Evolutionary conservation across 768 basidiomycete species (phyloP).

Genomic region (Lentinus tigrinus): DNA sequence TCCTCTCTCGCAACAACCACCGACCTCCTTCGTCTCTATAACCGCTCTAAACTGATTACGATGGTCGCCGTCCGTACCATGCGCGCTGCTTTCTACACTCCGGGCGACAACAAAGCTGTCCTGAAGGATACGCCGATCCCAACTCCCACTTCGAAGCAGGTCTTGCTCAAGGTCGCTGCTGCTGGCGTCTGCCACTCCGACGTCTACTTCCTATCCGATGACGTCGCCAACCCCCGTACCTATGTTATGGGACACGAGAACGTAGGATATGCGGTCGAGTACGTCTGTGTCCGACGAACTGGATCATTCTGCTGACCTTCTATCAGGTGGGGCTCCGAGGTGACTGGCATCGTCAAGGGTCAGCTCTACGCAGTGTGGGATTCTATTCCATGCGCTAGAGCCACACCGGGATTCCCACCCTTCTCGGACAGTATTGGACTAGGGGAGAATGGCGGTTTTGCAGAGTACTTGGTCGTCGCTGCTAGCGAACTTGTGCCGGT

Average conservation of each 20-base stretch:
- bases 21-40: too few relatives aligned
- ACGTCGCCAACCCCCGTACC: neutral
- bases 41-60: too few relatives aligned
- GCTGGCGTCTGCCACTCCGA: slow-evolving; percentile 14
- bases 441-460: slow-evolving; percentile 5
- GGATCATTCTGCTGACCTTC: neutral
- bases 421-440: neutral
- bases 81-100: slow-evolving; percentile 28
- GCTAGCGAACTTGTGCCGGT: slow-evolving; percentile 8
- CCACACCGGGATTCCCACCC: neutral
- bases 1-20: too few relatives aligned
- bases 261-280: slow-evolving; percentile 6
- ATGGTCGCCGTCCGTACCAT: slow-evolving; percentile 3
- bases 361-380: slow-evolving; percentile 2
- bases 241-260: slow-evolving; percentile 13
- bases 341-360: neutral
- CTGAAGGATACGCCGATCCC: slow-evolving; percentile 5
- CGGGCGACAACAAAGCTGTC: slow-evolving; percentile 31
- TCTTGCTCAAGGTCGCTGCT: slow-evolving; percentile 15
- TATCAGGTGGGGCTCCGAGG: neutral
- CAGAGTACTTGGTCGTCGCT: slow-evolving; percentile 5
- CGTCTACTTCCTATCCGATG: slow-evolving; percentile 3
- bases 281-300: neutral
- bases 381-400: neutral
- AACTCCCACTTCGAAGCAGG: neutral